Percentiles rank a stretch among this genome's conserved stretches.
These are phyloP conservation scores for Zygoascus hellenicus DNA, from an alignment of 1,139 yeast genomes.

Conservation along the genomic window DNA sequence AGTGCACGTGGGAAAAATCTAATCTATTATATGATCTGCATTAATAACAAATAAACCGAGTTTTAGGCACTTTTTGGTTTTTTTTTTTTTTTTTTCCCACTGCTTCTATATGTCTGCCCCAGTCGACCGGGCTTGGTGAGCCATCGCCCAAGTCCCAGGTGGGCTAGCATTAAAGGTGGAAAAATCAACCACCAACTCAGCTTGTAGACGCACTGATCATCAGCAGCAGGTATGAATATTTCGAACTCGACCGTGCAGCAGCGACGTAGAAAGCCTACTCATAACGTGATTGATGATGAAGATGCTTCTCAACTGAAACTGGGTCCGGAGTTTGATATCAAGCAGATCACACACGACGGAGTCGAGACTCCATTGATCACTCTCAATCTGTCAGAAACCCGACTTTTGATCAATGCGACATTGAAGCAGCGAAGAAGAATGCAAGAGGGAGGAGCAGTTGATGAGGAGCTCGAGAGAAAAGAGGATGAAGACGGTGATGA, in stretches of 20 bases:
- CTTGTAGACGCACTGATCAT: too few species aligned
- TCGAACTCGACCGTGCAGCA: slow-evolving; percentile 86
- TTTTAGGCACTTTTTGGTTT: too few species aligned
- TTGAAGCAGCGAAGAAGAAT: slow-evolving; percentile 67
- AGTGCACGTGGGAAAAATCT: too few species aligned
- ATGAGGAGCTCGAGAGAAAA: slow-evolving; percentile 32
- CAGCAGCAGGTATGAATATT: slow-evolving; percentile 54
- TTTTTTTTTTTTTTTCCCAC: too few species aligned
- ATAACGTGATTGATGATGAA: slow-evolving; percentile 56
- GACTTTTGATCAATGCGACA: slow-evolving; percentile 86
- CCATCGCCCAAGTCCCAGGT: background rate
- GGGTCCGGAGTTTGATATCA: slow-evolving; percentile 86
- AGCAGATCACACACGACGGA: slow-evolving; percentile 77
- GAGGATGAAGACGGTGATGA: slow-evolving; percentile 36
- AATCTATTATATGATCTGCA: too few species aligned
- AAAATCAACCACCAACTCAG: background rate
- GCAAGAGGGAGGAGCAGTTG: slow-evolving; percentile 38
- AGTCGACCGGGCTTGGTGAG: too few species aligned
- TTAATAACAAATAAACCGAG: too few species aligned
- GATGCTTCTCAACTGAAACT: slow-evolving; percentile 80
- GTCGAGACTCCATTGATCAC: slow-evolving; percentile 73
- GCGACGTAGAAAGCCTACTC: slow-evolving; percentile 70
- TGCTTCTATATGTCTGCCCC: too few species aligned
- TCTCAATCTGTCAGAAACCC: slow-evolving; percentile 79
- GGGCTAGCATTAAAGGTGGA: background rate